Evolutionary conservation across 1,284 basidiomycete genomes (phyloP).

Genomic region (Takashimella tepidaria): DNA sequence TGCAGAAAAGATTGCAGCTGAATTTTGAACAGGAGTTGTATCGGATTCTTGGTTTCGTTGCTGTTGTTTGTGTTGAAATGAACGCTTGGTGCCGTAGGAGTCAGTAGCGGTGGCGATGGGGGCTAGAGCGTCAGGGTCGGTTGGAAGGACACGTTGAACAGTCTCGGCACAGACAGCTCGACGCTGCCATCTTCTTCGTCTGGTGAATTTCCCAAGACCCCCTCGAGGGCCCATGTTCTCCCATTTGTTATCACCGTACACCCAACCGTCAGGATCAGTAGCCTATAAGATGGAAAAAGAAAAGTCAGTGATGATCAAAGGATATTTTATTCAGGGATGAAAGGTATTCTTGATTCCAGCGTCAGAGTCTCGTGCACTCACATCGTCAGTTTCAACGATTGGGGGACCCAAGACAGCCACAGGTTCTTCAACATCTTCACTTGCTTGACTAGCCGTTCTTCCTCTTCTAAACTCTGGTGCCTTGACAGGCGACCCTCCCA

Average conservation of each 20-base stretch:
- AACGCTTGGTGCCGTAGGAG: no score
- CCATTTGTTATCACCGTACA: constrained; percentile 96
- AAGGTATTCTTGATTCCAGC: no score
- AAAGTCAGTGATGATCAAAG: constrained; percentile 12
- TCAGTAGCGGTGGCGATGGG: background rate
- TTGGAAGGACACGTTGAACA: constrained; percentile 50
- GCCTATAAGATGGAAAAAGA: no score
- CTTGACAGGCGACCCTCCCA: constrained; percentile 11
- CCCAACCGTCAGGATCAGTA: constrained; percentile 86
- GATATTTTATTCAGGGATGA: background rate
- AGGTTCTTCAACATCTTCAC: constrained; percentile 14
- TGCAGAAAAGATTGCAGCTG: background rate
- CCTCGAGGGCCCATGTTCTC: constrained; percentile 69
- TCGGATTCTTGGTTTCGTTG: background rate
- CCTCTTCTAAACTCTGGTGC: constrained; percentile 15
- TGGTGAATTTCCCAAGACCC: constrained; percentile 85
- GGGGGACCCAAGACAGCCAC: background rate
- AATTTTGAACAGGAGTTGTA: background rate
- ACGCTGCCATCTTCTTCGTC: constrained; percentile 75
- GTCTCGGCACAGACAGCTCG: constrained; percentile 70
- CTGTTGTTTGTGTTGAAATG: no score
- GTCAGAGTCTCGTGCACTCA: no score
- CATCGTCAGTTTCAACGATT: constrained; percentile 30
- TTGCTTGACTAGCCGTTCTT: constrained; percentile 27
- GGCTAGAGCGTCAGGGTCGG: background rate